Evolutionary conservation across 139 green algal species (phyloP).

Genomic region (Astrephomene gubernaculifera): DNA sequence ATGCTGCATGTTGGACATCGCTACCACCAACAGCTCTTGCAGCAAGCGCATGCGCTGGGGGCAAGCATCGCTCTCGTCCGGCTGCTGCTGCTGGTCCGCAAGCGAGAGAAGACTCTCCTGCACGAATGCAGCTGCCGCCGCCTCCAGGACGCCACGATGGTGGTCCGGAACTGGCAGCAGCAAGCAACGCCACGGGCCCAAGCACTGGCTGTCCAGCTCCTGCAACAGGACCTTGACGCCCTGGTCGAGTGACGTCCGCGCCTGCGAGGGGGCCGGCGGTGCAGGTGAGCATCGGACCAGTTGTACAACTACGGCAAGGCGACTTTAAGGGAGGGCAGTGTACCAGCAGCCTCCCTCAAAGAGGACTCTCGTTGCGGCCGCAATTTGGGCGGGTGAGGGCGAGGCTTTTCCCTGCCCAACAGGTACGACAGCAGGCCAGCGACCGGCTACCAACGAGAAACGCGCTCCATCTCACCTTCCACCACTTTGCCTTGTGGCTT

Average conservation of each 20-base stretch:
- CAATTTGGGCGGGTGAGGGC: too few relatives aligned
- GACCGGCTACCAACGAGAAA: too few relatives aligned
- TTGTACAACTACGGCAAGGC: not conserved
- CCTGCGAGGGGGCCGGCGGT: conserved; percentile 1
- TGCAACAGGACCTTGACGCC: conserved; percentile 65
- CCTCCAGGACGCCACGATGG: not conserved
- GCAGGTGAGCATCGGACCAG: not conserved
- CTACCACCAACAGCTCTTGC: conserved; percentile 20
- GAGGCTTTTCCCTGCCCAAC: too few relatives aligned
- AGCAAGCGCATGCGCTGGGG: not conserved
- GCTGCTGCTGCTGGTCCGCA: not conserved
- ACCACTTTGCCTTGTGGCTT: conserved; percentile 53
- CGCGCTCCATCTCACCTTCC: conserved; percentile 50
- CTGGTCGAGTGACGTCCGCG: conserved; percentile 70
- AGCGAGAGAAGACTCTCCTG: conserved; percentile 34
- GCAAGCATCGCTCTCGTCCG: not conserved
- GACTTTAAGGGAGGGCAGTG: too few relatives aligned
- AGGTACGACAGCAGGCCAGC: too few relatives aligned
- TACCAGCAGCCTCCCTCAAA: too few relatives aligned
- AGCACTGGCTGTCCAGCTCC: conserved; percentile 67
- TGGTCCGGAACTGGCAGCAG: conserved; percentile 33
- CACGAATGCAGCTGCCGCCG: conserved; percentile 30
- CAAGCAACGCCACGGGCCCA: conserved; percentile 77
- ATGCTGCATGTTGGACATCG: conserved; percentile 21
- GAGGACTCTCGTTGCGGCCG: too few relatives aligned